phyloP scores from a whole-genome alignment of 2,329 filamentous ascomycete species.

The Neophaeococcomyces mojaviensis region DNA sequence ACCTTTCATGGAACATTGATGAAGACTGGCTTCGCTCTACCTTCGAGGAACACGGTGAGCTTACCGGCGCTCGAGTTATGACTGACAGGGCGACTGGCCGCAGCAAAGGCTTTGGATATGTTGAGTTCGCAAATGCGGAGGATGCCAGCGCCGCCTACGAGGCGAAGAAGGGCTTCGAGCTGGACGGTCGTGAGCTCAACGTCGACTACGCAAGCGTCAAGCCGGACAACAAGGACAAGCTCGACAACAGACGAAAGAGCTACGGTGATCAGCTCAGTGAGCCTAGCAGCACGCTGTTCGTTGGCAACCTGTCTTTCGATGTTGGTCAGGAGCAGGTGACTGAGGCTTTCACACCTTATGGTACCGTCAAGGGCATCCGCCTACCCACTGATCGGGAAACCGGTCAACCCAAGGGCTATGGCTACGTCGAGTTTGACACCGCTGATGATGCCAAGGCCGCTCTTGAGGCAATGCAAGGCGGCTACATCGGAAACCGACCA shows the following conservation, averaged over 20 bases:
- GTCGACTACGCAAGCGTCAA: conserved; percentile 69
- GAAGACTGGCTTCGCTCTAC: conserved; percentile 73
- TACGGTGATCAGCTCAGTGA: conserved; percentile 75
- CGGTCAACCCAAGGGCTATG: conserved; percentile 83
- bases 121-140: conserved; percentile 67
- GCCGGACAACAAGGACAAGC: conserved; percentile 53
- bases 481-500: conserved; percentile 62
- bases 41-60: conserved; percentile 71
- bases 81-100: conserved; percentile 73
- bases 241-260: conserved; percentile 43
- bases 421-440: conserved; percentile 76
- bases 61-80: conserved; percentile 69
- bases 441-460: conserved; percentile 76
- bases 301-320: conserved; percentile 84
- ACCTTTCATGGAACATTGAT: conserved; percentile 83
- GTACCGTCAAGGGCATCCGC: conserved; percentile 68
- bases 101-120: conserved; percentile 89
- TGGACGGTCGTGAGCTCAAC: conserved; percentile 69
- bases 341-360: conserved; percentile 65
- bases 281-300: conserved; percentile 78
- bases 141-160: conserved; percentile 65
- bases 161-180: conserved; percentile 64
- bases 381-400: conserved; percentile 82
- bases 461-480: conserved; percentile 62
- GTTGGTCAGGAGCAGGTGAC: conserved; percentile 68